Percentiles rank a stretch among this genome's conserved stretches.
Evolutionary conservation across 345 rosid genomes (phyloP).

Genomic region (Gossypium longicalyx): DNA sequence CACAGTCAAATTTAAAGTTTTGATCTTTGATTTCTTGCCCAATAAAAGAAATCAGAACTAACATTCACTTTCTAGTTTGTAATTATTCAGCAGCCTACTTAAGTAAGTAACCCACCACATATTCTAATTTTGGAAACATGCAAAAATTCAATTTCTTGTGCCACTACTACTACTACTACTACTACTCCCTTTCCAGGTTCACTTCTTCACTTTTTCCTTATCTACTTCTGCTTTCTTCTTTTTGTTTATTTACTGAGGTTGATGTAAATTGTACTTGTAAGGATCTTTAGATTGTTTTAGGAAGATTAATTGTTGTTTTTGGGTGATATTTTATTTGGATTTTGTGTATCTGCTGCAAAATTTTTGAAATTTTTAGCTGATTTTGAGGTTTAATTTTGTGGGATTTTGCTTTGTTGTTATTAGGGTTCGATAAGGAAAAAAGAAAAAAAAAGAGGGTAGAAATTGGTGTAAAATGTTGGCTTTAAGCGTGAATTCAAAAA

Average conservation of each 20-base stretch:
- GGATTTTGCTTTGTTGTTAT: slow-evolving; percentile 14
- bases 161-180: not conserved
- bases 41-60: not conserved
- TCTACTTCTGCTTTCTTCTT: not conserved
- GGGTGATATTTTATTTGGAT: not conserved
- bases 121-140: slow-evolving; percentile 11
- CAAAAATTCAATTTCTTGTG: slow-evolving; percentile 18
- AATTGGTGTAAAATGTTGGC: slow-evolving; percentile 35
- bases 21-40: not conserved
- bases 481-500: slow-evolving; percentile 44
- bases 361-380: not conserved
- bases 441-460: not conserved
- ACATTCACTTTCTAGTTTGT: slow-evolving; percentile 9
- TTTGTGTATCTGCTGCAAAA: not conserved
- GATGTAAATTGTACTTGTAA: not conserved
- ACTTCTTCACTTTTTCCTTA: not conserved
- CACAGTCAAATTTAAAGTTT: not conserved
- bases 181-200: slow-evolving; percentile 19
- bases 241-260: not conserved
- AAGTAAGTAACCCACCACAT: slow-evolving; percentile 9
- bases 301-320: not conserved
- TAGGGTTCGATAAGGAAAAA: slow-evolving; percentile 12
- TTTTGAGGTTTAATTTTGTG: not conserved
- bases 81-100: slow-evolving; percentile 10
- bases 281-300: not conserved